A percentile compares a stretch with the other conserved stretches of the same genome.
phyloP scores from a whole-genome alignment of 495 filamentous ascomycete species.

The Cercophora scortea region DNA sequence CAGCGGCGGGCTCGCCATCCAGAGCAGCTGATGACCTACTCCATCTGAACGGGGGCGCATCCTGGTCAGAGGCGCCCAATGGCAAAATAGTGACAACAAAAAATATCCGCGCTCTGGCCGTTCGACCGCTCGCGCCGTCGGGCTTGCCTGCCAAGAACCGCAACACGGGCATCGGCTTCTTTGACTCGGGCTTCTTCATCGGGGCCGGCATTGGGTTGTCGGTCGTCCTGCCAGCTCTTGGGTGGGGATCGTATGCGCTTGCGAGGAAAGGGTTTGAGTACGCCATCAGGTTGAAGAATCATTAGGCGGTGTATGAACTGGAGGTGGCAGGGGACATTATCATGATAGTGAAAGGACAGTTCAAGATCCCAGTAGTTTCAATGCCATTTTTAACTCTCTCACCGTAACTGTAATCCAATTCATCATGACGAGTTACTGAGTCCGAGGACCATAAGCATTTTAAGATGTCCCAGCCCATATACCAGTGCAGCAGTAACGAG shows the following conservation, averaged over 20 bases:
- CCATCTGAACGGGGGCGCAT: too few species aligned
- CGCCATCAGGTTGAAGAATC: neutral
- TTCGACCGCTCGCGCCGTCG: slow-evolving; percentile 26
- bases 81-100: neutral
- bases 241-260: slow-evolving; percentile 2
- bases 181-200: slow-evolving; percentile 44
- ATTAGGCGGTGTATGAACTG: too few species aligned
- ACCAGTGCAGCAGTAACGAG: too few species aligned
- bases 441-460: too few species aligned
- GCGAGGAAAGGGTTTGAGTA: slow-evolving; percentile 3
- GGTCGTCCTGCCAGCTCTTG: slow-evolving; percentile 3
- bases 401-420: too few species aligned
- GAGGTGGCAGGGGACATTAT: too few species aligned
- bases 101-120: neutral
- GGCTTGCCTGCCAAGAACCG: slow-evolving; percentile 24
- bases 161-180: slow-evolving; percentile 36
- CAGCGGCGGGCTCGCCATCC: neutral
- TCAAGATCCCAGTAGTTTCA: too few species aligned
- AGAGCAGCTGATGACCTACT: neutral
- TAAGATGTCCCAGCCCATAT: too few species aligned
- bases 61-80: neutral
- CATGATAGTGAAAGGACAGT: too few species aligned
- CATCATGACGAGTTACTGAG: too few species aligned
- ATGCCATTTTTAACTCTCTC: too few species aligned
- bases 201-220: slow-evolving; percentile 17